Base-by-base conservation (phyloP, 1,284 basidiomycete species). In the Rhodotorula mucilaginosa region DNA sequence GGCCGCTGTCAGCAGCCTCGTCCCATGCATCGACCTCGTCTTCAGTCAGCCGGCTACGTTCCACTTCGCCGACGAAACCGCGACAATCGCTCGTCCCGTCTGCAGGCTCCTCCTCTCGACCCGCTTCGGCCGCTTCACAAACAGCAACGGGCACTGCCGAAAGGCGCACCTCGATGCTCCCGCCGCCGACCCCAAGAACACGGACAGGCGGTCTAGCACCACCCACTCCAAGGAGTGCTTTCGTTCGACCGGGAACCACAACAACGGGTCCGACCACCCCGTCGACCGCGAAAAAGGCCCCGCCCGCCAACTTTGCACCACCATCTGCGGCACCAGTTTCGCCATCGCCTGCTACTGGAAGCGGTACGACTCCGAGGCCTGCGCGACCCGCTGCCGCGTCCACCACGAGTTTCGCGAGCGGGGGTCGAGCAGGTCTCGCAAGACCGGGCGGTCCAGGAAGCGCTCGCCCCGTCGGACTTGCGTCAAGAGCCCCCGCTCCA, bases 171-270 rank as follows among this genome's bases (percentile, higher is more conserved):
- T 13, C 64, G 5, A 16, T 47, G n/a, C n/a, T 39, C n/a, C 61
- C 47, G 7, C 56, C 49, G 15, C 57, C 60, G 0, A 62, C 51
- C 16, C 84, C 84, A 69, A 79, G 81, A 34, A 72, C 78, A 31
- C 58, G 52, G 15, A 64, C 64, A 52, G 26, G 60, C 1, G 54
- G 57, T 8, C 68, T 58, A 57, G 59, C 26, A 49, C 70, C 57
- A 26, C 68, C 48, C 0, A 52, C 63, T 52, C 62, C 61, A 21
- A 26, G 47, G 49, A 29, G 47, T 57, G 34, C 48, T 29, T 31
- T 67, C 64, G 46, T 46, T 44, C 65, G n/a, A 46, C 58, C 21
- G 19, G 47, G 46, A 26, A 51, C 16, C 34, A 26, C 18, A n/a
- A n/a, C 3, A 15, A 26, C 44, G 34, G 48, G 1, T 19, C 48